Percentiles rank a stretch among this genome's conserved stretches.
These are phyloP conservation scores for Populus ilicifolia DNA, from an alignment of 345 rosid genomes.

Conservation along the genomic window DNA sequence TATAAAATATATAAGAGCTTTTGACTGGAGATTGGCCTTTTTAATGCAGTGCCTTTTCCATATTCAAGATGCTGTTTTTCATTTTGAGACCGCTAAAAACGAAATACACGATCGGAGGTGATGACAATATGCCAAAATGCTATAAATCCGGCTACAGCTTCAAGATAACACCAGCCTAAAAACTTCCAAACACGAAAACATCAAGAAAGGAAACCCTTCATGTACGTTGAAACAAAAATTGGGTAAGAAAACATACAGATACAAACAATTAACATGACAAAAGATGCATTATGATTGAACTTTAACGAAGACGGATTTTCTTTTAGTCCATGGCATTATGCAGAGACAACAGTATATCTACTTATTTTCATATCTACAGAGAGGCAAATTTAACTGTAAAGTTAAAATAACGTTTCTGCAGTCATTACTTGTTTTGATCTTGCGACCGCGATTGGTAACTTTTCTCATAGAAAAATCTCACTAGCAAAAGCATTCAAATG, in stretches of 20 bases:
- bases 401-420: neutral
- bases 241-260: neutral
- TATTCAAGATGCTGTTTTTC: neutral
- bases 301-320: neutral
- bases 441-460: neutral
- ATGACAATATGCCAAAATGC: constrained; percentile 15
- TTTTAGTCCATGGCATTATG: neutral
- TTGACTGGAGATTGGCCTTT: constrained; percentile 11
- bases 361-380: neutral
- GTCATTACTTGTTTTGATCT: neutral
- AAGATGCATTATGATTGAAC: constrained; percentile 1
- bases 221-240: constrained; percentile 25
- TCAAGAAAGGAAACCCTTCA: constrained; percentile 29
- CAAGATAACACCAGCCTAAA: constrained; percentile 28
- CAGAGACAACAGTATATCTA: neutral
- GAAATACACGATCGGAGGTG: constrained; percentile 22
- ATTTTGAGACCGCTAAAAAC: constrained; percentile 19
- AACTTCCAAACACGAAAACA: constrained; percentile 20
- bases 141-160: constrained; percentile 9
- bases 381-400: neutral
- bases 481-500: neutral
- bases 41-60: neutral
- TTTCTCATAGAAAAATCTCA: neutral
- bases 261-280: constrained; percentile 6
- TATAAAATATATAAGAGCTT: constrained; percentile 4